Evolutionary conservation across 106 monocot species (phyloP), one percentile per base, ranked within the genome.

Genomic region (Platanthera zijinensis): DNA sequence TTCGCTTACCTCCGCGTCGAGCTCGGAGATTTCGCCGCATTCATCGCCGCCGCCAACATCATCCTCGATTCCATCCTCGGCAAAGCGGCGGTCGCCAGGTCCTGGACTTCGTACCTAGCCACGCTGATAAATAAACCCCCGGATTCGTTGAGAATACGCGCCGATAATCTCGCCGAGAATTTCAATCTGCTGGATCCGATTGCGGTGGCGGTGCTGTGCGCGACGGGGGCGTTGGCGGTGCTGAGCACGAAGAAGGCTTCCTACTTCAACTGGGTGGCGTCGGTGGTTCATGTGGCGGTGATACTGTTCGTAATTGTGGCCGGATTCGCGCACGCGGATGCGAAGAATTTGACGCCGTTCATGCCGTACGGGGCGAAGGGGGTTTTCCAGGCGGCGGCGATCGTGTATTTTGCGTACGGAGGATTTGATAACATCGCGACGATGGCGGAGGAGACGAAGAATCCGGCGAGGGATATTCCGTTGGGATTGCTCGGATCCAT

Each of bases 351-450:
- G 8, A 68, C 21, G 48, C 88, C 90, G 4, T 96, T 96, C 78
- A n/a, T 85, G 19, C 92, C 96, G 0, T 84, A 72, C 72, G 96
- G 96, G 0, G 90, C 17, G 1, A 72, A 75, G 6, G 96, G 96
- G 4, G 87, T 90, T 9, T 83, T 96, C 51, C 73, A 48, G 17
- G 90, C 83, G 0, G 90, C 93, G 10, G 90, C 85, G 10, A 78
- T 94, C n/a, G 88, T 94, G 50, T 94, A 88, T 78, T 90, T 80
- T 68, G 84, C 88, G 7, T 96, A 92, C 82, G 83, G 82, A 5
- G 92, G 96, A 1, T 92, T 90, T 67, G 96, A 96, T 78, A 90
- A 75, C 74, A 82, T 90, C 50, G 90, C 90, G 14, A 94, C 88
- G 14, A 88, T 94, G 88, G 93, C 93, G 3, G 93, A 90, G 76